Evolutionary conservation across 495 filamentous ascomycete genomes (phyloP).

Genomic region (Xylaria nigripes): DNA sequence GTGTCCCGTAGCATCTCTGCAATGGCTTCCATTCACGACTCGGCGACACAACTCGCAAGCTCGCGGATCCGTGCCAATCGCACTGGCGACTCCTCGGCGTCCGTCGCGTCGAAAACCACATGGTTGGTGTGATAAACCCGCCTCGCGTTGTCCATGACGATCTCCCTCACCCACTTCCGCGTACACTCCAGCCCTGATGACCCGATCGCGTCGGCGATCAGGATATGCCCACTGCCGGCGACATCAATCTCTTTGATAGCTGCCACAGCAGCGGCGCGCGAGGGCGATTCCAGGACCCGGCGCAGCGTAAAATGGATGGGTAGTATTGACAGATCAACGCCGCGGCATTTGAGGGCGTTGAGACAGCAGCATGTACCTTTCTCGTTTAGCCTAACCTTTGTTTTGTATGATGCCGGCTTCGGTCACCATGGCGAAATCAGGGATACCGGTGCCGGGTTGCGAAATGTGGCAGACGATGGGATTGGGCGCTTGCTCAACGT

Average conservation of each 20-base stretch:
- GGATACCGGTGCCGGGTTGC: constrained; percentile 18
- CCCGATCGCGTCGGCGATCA: constrained; percentile 48
- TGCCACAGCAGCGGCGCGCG: constrained; percentile 43
- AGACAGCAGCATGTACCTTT: constrained; percentile 56
- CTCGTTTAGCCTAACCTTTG: constrained; percentile 61
- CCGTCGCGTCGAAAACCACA: constrained; percentile 32
- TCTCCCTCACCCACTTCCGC: constrained; percentile 41
- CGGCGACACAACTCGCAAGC: constrained; percentile 28
- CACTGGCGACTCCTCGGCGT: constrained; percentile 36
- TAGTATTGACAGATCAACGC: constrained; percentile 45
- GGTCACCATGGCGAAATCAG: constrained; percentile 34
- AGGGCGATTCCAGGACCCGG: constrained; percentile 48
- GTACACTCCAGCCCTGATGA: constrained; percentile 54
- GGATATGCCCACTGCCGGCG: constrained; percentile 53
- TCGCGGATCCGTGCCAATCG: constrained; percentile 41
- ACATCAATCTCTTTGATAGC: constrained; percentile 45
- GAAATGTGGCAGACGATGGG: constrained; percentile 42
- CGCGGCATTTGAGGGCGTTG: constrained; percentile 56
- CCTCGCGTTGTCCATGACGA: constrained; percentile 39
- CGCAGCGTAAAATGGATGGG: constrained; percentile 59
- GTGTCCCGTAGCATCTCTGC: constrained; percentile 18
- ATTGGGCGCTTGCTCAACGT: constrained; percentile 47
- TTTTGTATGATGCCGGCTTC: constrained; percentile 66
- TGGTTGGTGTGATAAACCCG: constrained; percentile 58
- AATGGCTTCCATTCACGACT: constrained; percentile 13